phyloP scores from a whole-genome alignment of 805 yeast species.

The Candida ascalaphidarum region DNA sequence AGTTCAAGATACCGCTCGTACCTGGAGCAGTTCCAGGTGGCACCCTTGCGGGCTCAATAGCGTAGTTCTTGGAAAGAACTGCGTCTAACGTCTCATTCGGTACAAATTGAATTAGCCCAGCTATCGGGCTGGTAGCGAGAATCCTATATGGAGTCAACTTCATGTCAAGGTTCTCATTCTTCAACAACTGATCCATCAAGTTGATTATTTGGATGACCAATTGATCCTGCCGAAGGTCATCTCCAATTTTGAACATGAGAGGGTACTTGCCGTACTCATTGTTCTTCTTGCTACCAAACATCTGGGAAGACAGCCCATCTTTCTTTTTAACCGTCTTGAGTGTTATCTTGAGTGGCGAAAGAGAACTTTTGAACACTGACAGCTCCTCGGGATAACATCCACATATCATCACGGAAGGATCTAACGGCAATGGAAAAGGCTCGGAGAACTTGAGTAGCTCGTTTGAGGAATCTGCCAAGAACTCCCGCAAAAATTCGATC shows the following conservation, averaged over 20 bases:
- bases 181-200: constrained; percentile 80
- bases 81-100: constrained; percentile 85
- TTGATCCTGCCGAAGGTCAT: constrained; percentile 93
- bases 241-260: constrained; percentile 92
- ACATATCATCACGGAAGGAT: constrained; percentile 65
- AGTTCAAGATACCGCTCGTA: constrained; percentile 70
- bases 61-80: constrained; percentile 42
- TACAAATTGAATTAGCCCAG: constrained; percentile 91
- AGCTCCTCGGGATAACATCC: constrained; percentile 78
- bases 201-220: constrained; percentile 89
- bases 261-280: constrained; percentile 47
- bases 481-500: constrained; percentile 56
- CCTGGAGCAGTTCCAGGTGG: too few relatives aligned
- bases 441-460: constrained; percentile 36
- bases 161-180: constrained; percentile 85
- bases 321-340: constrained; percentile 45
- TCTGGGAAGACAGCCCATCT: constrained; percentile 15
- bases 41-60: constrained; percentile 1
- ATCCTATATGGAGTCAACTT: constrained; percentile 83
- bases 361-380: constrained; percentile 82
- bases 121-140: constrained; percentile 81
- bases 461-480: constrained; percentile 39
- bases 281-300: constrained; percentile 24
- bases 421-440: constrained; percentile 70
- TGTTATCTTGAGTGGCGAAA: constrained; percentile 80